Percentiles rank a stretch among this genome's conserved stretches.
phyloP scores from a whole-genome alignment of 805 yeast species.

The Nakazawaea molendinolei region DNA sequence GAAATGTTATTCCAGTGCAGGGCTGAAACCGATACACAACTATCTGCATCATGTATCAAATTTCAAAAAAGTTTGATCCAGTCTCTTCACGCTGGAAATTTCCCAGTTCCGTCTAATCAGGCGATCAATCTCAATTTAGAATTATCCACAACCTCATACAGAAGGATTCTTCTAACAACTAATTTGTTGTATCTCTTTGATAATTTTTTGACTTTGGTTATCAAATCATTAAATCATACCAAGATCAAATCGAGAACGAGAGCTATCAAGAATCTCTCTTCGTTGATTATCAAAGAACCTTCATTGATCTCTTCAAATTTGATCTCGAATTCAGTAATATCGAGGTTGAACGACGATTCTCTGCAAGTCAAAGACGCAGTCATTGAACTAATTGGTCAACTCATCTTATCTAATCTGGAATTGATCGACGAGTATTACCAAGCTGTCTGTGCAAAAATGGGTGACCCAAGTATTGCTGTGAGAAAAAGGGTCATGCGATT shows the following conservation, averaged over 20 bases:
- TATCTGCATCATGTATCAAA: not conserved
- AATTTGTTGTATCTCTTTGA: slow-evolving; percentile 39
- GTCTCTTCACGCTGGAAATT: no score
- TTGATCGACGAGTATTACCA: slow-evolving; percentile 41
- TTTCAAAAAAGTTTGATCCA: not conserved
- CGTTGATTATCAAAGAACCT: slow-evolving; percentile 47
- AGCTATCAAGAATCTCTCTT: slow-evolving; percentile 59
- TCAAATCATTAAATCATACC: slow-evolving; percentile 40
- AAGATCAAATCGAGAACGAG: slow-evolving; percentile 50
- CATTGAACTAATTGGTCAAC: slow-evolving; percentile 52
- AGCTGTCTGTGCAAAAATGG: slow-evolving; percentile 39
- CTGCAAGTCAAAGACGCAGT: slow-evolving; percentile 74
- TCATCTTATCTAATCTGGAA: slow-evolving; percentile 33
- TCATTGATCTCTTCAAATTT: slow-evolving; percentile 39
- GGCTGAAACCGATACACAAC: no score
- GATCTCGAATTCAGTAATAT: slow-evolving; percentile 46
- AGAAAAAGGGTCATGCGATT: slow-evolving; percentile 55
- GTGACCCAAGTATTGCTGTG: slow-evolving; percentile 59
- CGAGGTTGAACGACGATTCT: slow-evolving; percentile 50
- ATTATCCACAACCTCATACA: slow-evolving; percentile 14
- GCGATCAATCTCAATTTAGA: slow-evolving; percentile 6
- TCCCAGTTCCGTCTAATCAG: no score
- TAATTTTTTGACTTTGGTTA: slow-evolving; percentile 41
- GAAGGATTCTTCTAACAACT: slow-evolving; percentile 22
- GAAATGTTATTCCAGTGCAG: slow-evolving; percentile 5